Evolutionary conservation across 192 early-diverging fungal genomes (phyloP).

Genomic region (Spizellomyces punctatus): DNA sequence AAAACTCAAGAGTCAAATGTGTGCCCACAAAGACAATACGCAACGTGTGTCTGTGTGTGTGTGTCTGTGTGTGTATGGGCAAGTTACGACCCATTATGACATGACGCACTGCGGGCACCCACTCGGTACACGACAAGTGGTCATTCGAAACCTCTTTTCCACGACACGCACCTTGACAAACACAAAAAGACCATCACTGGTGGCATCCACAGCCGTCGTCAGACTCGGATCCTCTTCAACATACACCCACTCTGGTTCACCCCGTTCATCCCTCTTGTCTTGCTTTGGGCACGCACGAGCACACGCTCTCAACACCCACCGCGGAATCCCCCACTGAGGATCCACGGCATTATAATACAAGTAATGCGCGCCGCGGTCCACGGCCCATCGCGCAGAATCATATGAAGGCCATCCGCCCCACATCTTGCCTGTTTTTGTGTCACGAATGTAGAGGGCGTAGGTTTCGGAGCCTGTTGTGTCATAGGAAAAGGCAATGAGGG

Average conservation of each 20-base stretch:
- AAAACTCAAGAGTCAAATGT: too few relatives aligned
- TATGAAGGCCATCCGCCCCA: conserved; percentile 28
- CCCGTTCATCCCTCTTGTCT: not conserved
- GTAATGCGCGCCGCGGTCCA: conserved; percentile 21
- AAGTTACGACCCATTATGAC: too few relatives aligned
- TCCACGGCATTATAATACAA: conserved; percentile 47
- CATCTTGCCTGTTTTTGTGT: conserved; percentile 14
- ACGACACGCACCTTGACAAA: conserved; percentile 35
- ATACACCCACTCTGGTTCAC: conserved; percentile 31
- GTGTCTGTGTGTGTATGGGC: too few relatives aligned
- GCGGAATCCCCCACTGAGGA: conserved; percentile 37
- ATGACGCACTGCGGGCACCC: too few relatives aligned
- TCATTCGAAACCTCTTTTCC: not conserved
- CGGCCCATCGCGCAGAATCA: conserved; percentile 43
- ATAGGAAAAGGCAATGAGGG: conserved; percentile 42
- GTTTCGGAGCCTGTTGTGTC: conserved; percentile 42
- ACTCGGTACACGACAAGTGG: too few relatives aligned
- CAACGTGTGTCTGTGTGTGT: too few relatives aligned
- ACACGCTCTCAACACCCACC: conserved; percentile 16
- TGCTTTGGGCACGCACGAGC: conserved; percentile 24
- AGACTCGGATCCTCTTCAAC: conserved; percentile 33
- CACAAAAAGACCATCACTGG: conserved; percentile 32
- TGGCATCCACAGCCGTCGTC: conserved; percentile 37
- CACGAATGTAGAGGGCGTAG: conserved; percentile 27
- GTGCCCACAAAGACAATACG: too few relatives aligned